A percentile compares a stretch with the other conserved stretches of the same genome.
phyloP scores from a whole-genome alignment of 805 yeast genomes.

The Lachancea meyersii region DNA sequence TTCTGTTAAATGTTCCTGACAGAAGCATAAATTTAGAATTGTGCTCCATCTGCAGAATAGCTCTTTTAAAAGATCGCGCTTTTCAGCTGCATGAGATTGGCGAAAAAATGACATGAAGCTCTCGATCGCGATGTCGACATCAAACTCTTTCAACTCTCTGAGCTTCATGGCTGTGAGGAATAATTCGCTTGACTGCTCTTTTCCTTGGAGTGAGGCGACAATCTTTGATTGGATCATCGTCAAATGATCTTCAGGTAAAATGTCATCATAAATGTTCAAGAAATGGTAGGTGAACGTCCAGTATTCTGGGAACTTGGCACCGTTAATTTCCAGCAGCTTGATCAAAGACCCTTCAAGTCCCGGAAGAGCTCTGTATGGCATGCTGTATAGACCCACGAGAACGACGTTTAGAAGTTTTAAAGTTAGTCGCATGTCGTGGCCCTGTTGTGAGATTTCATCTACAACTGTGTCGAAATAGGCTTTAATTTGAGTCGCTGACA shows the following conservation, averaged over 20 bases:
- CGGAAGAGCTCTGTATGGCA: constrained; percentile 28
- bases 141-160: constrained; percentile 39
- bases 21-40: constrained; percentile 35
- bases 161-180: constrained; percentile 44
- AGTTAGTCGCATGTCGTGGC: constrained; percentile 5
- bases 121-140: constrained; percentile 15
- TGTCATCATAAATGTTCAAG: constrained; percentile 42
- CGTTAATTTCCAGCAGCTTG: constrained; percentile 21
- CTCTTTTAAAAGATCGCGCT: constrained; percentile 15
- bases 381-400: constrained; percentile 37
- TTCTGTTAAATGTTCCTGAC: constrained; percentile 24
- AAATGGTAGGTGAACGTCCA: constrained; percentile 47
- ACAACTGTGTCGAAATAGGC: constrained; percentile 22
- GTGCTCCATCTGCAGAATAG: constrained; percentile 52
- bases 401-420: constrained; percentile 29
- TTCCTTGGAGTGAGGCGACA: background rate
- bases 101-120: constrained; percentile 26
- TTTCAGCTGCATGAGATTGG: constrained; percentile 3
- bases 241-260: constrained; percentile 16
- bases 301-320: constrained; percentile 15
- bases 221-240: background rate
- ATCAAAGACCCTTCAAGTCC: constrained; percentile 21
- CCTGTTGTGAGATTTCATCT: background rate
- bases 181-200: constrained; percentile 12
- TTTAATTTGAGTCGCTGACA: constrained; percentile 45